phyloP scores from a whole-genome alignment of 1,284 basidiomycete genomes.

The Ganoderma sinense region DNA sequence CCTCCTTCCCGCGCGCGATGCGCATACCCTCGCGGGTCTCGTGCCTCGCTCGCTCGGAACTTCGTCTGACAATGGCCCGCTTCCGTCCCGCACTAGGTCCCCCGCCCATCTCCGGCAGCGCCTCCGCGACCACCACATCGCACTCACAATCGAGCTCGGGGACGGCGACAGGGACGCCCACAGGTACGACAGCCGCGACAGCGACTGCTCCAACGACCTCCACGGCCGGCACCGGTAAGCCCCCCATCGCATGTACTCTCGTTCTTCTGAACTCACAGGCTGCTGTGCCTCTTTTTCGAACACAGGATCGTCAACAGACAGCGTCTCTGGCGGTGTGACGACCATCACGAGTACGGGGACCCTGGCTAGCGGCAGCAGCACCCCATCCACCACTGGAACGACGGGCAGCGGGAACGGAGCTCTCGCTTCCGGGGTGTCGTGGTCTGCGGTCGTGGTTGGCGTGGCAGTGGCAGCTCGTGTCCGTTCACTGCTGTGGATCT shows the following conservation, averaged over 20 bases:
- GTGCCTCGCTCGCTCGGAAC: background rate
- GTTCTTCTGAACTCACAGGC: background rate
- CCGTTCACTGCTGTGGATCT: no score
- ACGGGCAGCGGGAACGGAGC: background rate
- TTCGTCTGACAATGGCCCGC: background rate
- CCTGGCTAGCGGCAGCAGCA: background rate
- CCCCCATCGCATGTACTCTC: background rate
- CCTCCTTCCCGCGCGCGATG: background rate
- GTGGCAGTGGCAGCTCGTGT: background rate
- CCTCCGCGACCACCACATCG: background rate
- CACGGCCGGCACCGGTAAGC: background rate
- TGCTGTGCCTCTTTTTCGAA: background rate
- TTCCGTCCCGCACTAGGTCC: background rate
- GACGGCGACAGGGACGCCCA: background rate
- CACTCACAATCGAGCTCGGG: conserved; percentile 1
- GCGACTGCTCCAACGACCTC: background rate
- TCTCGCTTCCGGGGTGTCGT: background rate
- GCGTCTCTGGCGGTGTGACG: background rate
- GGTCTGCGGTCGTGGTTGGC: background rate
- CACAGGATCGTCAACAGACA: background rate
- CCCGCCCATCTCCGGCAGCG: background rate
- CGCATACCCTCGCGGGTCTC: background rate
- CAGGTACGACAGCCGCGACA: background rate
- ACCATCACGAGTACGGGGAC: background rate
- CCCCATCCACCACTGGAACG: background rate